Conservation (phyloP, 2,329 filamentous ascomycete genomes). For the Fonsecaea monophora region DNA sequence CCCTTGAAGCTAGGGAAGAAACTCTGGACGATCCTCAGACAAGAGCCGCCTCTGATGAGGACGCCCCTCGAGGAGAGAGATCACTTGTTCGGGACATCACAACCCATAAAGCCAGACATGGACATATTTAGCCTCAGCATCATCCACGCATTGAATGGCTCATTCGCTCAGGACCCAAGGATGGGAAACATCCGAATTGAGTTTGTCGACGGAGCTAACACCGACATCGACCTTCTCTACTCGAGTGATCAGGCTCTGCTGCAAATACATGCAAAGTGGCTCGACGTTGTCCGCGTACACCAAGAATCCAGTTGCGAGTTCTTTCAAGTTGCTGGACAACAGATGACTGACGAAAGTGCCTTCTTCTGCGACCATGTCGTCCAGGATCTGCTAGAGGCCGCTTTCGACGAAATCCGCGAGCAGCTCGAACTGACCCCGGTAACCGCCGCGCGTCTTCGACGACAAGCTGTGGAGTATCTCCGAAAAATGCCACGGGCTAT, state of each 20-base stretch:
- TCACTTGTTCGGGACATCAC: constrained; percentile 32
- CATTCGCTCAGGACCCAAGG: constrained; percentile 33
- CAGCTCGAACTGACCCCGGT: constrained; percentile 12
- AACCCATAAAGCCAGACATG: background rate
- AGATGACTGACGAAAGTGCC: background rate
- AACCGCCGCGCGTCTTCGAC: constrained; percentile 11
- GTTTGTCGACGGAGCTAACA: constrained; percentile 35
- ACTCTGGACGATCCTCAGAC: constrained; percentile 25
- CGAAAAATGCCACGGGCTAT: constrained; percentile 29
- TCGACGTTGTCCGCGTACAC: constrained; percentile 35
- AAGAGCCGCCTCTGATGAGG: constrained; percentile 12
- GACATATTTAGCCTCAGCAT: constrained; percentile 35
- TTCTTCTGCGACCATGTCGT: constrained; percentile 34
- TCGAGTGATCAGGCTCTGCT: constrained; percentile 26
- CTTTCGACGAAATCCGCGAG: constrained; percentile 16
- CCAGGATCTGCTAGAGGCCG: constrained; percentile 26
- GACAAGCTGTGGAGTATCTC: constrained; percentile 17
- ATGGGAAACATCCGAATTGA: constrained; percentile 30
- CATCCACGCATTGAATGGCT: constrained; percentile 32
- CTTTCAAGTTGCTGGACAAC: constrained; percentile 8
- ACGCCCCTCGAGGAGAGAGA: constrained; percentile 28
- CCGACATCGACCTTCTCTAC: constrained; percentile 34
- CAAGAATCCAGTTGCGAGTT: constrained; percentile 21
- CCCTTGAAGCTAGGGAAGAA: constrained; percentile 18
- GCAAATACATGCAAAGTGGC: constrained; percentile 41